phyloP scores from a whole-genome alignment of 805 yeast genomes.

The Zygoascus bituminiphila region DNA sequence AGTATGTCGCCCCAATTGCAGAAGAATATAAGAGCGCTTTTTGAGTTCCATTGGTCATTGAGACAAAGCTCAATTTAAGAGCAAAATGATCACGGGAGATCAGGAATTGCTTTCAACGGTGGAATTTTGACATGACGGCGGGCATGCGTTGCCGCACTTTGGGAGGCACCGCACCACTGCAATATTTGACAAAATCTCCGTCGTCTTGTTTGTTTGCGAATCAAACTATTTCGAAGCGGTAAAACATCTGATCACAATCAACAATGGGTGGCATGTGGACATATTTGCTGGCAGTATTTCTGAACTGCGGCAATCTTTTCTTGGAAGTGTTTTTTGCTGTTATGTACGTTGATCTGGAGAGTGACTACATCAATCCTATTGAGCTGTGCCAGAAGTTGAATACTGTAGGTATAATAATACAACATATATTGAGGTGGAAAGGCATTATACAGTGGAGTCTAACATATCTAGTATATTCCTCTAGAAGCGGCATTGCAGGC shows the following conservation, averaged over 20 bases:
- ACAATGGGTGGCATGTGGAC: slow-evolving; percentile 16
- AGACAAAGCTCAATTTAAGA: too few species aligned
- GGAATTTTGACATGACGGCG: too few species aligned
- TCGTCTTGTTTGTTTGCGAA: too few species aligned
- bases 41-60: neutral
- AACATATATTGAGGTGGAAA: too few species aligned
- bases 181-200: too few species aligned
- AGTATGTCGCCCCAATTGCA: neutral
- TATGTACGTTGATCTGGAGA: slow-evolving; percentile 78
- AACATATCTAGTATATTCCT: slow-evolving; percentile 47
- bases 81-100: too few species aligned
- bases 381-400: slow-evolving; percentile 91
- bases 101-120: too few species aligned
- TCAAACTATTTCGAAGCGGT: too few species aligned
- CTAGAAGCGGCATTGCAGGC: slow-evolving; percentile 82
- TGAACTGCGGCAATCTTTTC: slow-evolving; percentile 78
- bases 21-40: neutral
- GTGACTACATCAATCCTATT: slow-evolving; percentile 90
- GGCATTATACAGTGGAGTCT: neutral
- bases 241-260: neutral
- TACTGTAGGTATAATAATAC: slow-evolving; percentile 30
- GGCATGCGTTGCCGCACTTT: too few species aligned
- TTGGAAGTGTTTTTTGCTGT: slow-evolving; percentile 88
- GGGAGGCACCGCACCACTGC: too few species aligned
- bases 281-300: slow-evolving; percentile 48